phyloP scores from a whole-genome alignment of 2,329 filamentous ascomycete genomes.

The Diaporthe amygdali region DNA sequence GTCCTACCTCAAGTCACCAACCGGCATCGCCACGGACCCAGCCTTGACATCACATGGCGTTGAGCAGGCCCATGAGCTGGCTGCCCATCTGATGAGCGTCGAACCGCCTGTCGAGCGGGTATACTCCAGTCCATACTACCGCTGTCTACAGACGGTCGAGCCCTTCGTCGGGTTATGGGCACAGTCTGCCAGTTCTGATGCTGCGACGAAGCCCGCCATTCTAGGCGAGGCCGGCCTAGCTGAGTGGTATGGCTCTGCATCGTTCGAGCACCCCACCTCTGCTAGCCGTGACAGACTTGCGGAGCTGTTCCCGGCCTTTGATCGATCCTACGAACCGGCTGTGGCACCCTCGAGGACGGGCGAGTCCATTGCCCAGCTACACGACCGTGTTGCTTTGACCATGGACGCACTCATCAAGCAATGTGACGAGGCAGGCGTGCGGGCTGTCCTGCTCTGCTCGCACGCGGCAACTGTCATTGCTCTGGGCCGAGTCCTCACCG shows the following conservation, averaged over 20 bases:
- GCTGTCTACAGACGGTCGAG: constrained; percentile 82
- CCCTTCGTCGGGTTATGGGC: constrained; percentile 63
- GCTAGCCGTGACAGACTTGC: constrained; percentile 68
- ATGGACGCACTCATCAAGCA: constrained; percentile 73
- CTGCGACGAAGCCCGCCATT: constrained; percentile 38
- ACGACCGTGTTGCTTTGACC: constrained; percentile 77
- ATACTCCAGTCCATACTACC: constrained; percentile 87
- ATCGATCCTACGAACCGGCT: constrained; percentile 62
- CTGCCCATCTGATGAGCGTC: constrained; percentile 63
- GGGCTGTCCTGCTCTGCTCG: constrained; percentile 79
- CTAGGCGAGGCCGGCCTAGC: constrained; percentile 66
- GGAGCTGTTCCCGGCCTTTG: constrained; percentile 69
- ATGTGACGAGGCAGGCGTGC: constrained; percentile 73
- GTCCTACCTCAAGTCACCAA: constrained; percentile 77
- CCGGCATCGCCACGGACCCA: constrained; percentile 86
- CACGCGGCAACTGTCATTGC: constrained; percentile 92
- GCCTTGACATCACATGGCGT: constrained; percentile 87
- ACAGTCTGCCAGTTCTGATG: constrained; percentile 30
- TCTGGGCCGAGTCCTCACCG: constrained; percentile 82
- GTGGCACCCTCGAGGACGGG: constrained; percentile 75
- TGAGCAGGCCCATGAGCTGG: constrained; percentile 81
- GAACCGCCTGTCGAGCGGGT: constrained; percentile 74
- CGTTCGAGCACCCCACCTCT: constrained; percentile 84
- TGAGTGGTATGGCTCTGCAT: constrained; percentile 91
- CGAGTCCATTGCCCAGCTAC: constrained; percentile 80